Evolutionary conservation across 768 basidiomycete genomes (phyloP).

Genomic region (Tulasnella sp.): DNA sequence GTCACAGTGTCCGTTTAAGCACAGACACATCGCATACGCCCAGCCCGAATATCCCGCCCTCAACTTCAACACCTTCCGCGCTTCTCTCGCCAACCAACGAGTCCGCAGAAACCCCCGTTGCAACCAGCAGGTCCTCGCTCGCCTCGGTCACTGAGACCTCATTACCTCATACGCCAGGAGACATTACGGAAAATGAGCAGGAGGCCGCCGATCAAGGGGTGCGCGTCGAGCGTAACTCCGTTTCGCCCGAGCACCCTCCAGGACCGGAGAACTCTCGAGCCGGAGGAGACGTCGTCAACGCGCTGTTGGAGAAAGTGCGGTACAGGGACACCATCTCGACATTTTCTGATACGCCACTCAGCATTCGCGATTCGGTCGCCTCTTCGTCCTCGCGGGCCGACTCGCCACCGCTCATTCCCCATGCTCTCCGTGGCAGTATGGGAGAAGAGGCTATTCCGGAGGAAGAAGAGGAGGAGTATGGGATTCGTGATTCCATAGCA

Average conservation of each 20-base stretch:
- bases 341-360: neutral
- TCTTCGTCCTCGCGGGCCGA: neutral
- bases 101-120: neutral
- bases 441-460: neutral
- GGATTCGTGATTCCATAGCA: conserved; percentile 1
- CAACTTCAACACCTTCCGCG: neutral
- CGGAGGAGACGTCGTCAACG: conserved; percentile 8
- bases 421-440: neutral
- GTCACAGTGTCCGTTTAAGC: neutral
- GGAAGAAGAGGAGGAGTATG: neutral
- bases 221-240: conserved; percentile 5
- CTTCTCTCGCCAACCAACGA: conserved; percentile 11
- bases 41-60: neutral
- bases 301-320: conserved; percentile 1
- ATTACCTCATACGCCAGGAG: conserved; percentile 27
- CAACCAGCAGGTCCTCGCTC: neutral
- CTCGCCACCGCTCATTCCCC: neutral
- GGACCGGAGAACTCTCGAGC: neutral
- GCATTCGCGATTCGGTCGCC: neutral
- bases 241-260: neutral
- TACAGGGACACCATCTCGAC: conserved; percentile 4
- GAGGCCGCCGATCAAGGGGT: conserved; percentile 21
- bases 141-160: conserved; percentile 21
- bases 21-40: neutral
- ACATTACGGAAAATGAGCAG: conserved; percentile 23